phyloP scores from a whole-genome alignment of 1,284 basidiomycete genomes.

The Austroboletus niveus region DNA sequence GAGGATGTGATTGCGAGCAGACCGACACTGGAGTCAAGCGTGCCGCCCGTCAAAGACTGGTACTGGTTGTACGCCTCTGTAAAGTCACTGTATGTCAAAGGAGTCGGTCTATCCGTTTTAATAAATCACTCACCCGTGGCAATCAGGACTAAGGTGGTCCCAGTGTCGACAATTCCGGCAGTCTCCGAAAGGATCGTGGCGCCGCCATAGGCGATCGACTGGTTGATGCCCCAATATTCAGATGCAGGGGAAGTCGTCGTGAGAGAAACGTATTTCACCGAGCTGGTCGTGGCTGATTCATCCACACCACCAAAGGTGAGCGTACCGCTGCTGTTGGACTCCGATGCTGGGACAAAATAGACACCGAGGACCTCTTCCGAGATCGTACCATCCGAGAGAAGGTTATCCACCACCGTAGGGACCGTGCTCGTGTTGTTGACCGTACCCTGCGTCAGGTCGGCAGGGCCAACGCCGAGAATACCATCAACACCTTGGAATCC shows the following conservation, averaged over 20 bases:
- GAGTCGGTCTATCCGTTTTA: background rate
- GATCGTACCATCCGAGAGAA: constrained; percentile 44
- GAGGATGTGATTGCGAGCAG: constrained; percentile 39
- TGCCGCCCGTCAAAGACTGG: constrained; percentile 49
- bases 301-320: constrained; percentile 52
- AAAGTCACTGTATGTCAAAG: background rate
- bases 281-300: constrained; percentile 1
- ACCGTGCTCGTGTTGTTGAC: constrained; percentile 20
- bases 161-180: constrained; percentile 45
- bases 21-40: constrained; percentile 41
- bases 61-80: constrained; percentile 54
- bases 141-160: constrained; percentile 47
- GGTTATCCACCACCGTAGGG: constrained; percentile 46
- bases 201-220: constrained; percentile 45
- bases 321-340: constrained; percentile 38
- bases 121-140: constrained; percentile 32
- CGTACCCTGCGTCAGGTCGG: constrained; percentile 45
- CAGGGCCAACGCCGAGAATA: constrained; percentile 41
- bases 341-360: constrained; percentile 44
- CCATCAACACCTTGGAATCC: background rate
- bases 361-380: constrained; percentile 45
- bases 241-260: constrained; percentile 48
- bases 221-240: constrained; percentile 55
- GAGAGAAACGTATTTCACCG: constrained; percentile 48
- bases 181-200: constrained; percentile 34